Evolutionary conservation across 2,329 filamentous ascomycete species (phyloP).

Genomic region (Pseudofabraea citricarpa): DNA sequence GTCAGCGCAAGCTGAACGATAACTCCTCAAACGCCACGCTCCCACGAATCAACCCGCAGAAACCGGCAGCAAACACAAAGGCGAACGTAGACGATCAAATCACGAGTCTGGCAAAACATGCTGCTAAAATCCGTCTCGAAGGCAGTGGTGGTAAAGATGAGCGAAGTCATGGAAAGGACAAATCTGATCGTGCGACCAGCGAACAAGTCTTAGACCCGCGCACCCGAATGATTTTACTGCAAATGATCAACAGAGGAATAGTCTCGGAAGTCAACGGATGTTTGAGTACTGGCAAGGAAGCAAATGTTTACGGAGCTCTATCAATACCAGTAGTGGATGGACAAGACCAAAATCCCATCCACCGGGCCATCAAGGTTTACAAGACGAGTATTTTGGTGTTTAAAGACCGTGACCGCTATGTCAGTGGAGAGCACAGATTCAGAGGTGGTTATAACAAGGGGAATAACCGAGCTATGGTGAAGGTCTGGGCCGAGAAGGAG

Average conservation of each 20-base stretch:
- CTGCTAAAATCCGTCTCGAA: constrained; percentile 78
- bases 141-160: constrained; percentile 46
- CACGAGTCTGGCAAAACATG: constrained; percentile 76
- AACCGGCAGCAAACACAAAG: constrained; percentile 72
- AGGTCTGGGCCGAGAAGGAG: constrained; percentile 98
- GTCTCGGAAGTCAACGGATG: constrained; percentile 92
- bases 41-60: constrained; percentile 72
- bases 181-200: constrained; percentile 86
- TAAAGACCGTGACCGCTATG: constrained; percentile 96
- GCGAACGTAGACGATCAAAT: constrained; percentile 85
- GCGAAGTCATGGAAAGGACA: constrained; percentile 67
- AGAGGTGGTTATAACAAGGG: constrained; percentile 87
- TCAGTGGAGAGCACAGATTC: constrained; percentile 91
- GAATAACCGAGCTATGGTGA: constrained; percentile 95
- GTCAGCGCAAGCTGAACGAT: constrained; percentile 65
- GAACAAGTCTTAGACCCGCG: constrained; percentile 93
- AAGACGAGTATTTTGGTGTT: constrained; percentile 97
- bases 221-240: constrained; percentile 90
- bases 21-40: constrained; percentile 34
- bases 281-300: constrained; percentile 94
- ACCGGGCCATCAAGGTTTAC: constrained; percentile 96
- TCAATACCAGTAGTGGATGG: constrained; percentile 51
- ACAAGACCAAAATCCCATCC: constrained; percentile 47
- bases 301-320: constrained; percentile 93
- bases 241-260: constrained; percentile 90